phyloP scores from a whole-genome alignment of 441 rosid genomes.

The Omphalea diandra region DNA sequence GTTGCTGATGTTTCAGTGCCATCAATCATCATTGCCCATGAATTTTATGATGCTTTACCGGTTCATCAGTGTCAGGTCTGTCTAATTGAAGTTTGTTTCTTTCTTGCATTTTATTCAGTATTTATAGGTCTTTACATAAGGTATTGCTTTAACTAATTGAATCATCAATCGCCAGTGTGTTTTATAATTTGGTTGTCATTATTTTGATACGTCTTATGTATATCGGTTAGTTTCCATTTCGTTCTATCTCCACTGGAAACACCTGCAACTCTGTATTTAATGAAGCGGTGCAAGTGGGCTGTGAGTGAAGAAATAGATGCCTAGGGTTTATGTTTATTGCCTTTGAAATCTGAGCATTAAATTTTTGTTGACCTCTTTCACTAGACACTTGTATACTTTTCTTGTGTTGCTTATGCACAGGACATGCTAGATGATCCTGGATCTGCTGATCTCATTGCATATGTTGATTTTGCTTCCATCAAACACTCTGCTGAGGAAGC shows the following conservation, averaged over 20 bases:
- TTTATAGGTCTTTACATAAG: background rate
- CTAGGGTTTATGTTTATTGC: background rate
- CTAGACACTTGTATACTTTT: constrained; percentile 7
- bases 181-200: background rate
- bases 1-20: constrained; percentile 58
- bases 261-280: constrained; percentile 77
- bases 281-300: constrained; percentile 84
- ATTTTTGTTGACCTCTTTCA: background rate
- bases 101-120: background rate
- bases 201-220: constrained; percentile 14
- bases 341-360: background rate
- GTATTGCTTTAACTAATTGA: background rate
- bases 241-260: constrained; percentile 89
- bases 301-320: constrained; percentile 54
- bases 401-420: constrained; percentile 31
- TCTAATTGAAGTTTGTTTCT: constrained; percentile 1
- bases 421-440: constrained; percentile 92
- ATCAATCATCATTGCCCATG: constrained; percentile 80
- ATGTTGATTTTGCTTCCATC: constrained; percentile 84
- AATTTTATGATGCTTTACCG: constrained; percentile 94
- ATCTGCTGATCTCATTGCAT: constrained; percentile 90
- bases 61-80: constrained; percentile 96
- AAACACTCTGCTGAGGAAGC: constrained; percentile 79
- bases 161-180: background rate
- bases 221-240: constrained; percentile 65